These are phyloP conservation scores for Brassica nigra DNA, from an alignment of 345 rosid genomes.

Conservation along the genomic window DNA sequence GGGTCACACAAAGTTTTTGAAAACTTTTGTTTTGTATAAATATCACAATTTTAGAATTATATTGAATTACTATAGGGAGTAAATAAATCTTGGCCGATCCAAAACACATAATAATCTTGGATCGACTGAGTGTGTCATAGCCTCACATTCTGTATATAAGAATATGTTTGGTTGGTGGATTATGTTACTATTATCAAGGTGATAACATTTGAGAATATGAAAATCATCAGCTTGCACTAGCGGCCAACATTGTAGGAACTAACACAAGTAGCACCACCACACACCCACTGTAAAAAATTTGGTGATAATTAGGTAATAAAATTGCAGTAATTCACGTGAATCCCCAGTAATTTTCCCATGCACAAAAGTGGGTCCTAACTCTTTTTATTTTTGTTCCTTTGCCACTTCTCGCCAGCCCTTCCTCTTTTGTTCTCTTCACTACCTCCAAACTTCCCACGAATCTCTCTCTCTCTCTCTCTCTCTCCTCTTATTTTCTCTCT, in stretches of 20 bases:
- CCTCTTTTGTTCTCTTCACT: constrained; percentile 45
- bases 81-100: background rate
- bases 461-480: constrained; percentile 29
- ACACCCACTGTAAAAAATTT: constrained; percentile 14
- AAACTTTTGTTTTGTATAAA: background rate
- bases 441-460: constrained; percentile 45
- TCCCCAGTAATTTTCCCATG: constrained; percentile 39
- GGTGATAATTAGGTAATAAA: constrained; percentile 17
- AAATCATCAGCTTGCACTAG: constrained; percentile 28
- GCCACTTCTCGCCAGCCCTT: constrained; percentile 40
- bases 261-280: constrained; percentile 32
- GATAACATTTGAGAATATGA: background rate
- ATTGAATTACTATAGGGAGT: background rate
- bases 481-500: constrained; percentile 18
- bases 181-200: background rate
- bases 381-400: constrained; percentile 1
- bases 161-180: background rate
- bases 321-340: constrained; percentile 44
- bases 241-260: constrained; percentile 22
- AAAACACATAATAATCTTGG: background rate
- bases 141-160: background rate
- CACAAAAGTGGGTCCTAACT: constrained; percentile 37
- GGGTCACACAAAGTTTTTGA: background rate
- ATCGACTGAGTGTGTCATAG: background rate
- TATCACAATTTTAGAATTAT: background rate